Percentiles rank a stretch among this genome's conserved stretches.
Conservation (phyloP, 1,284 basidiomycete species). For the Papiliotrema nemorosa region DNA sequence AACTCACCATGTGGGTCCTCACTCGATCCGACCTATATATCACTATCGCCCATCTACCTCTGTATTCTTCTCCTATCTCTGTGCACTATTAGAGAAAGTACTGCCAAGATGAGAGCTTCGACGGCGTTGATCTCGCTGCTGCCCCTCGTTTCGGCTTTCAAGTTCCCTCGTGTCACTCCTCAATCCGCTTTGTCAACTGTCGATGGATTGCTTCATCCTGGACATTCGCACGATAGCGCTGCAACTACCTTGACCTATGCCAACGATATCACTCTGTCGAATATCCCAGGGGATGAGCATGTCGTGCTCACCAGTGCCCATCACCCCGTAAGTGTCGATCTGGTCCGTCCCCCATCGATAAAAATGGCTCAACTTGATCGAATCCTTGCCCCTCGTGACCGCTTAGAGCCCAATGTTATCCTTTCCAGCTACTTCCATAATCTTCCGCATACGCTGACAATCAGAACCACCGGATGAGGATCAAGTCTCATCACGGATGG, state of each 20-base stretch:
- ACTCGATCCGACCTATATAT: too few relatives aligned
- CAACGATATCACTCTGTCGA: constrained; percentile 32
- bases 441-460: constrained; percentile 1
- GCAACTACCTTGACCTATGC: constrained; percentile 23
- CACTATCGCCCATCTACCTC: too few relatives aligned
- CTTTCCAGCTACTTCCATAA: too few relatives aligned
- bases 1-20: too few relatives aligned
- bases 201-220: constrained; percentile 22
- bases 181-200: constrained; percentile 31
- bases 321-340: constrained; percentile 30
- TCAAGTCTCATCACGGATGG: constrained; percentile 49
- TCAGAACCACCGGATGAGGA: constrained; percentile 42
- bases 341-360: background rate
- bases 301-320: constrained; percentile 23
- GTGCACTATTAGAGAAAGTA: background rate
- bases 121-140: constrained; percentile 17
- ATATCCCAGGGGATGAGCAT: constrained; percentile 31
- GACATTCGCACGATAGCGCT: constrained; percentile 4
- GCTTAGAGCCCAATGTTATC: too few relatives aligned
- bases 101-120: background rate
- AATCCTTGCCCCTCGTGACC: too few relatives aligned
- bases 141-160: constrained; percentile 21
- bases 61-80: too few relatives aligned
- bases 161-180: constrained; percentile 27
- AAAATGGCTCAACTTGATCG: background rate